A percentile compares a stretch with the other conserved stretches of the same genome.
These are phyloP conservation scores for Gonium pectorale DNA, from an alignment of 139 green algal genomes.

Conservation along the genomic window DNA sequence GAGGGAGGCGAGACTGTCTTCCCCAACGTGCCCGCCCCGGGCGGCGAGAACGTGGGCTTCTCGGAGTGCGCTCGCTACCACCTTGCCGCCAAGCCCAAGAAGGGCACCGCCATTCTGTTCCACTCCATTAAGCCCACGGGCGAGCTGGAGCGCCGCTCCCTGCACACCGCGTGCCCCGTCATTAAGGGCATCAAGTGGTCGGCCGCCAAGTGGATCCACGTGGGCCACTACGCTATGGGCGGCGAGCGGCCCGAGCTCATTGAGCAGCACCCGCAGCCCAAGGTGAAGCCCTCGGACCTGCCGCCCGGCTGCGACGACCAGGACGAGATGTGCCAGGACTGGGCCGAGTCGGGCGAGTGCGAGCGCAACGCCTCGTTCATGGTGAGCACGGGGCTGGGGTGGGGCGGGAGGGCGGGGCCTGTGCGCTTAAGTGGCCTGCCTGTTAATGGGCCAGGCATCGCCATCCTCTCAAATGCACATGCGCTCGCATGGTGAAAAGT, in stretches of 20 bases:
- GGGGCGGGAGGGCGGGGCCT: no score
- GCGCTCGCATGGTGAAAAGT: no score
- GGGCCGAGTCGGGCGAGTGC: slow-evolving; percentile 52
- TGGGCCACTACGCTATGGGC: slow-evolving; percentile 56
- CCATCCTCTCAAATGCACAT: no score
- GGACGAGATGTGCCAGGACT: slow-evolving; percentile 45
- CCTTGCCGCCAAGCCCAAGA: slow-evolving; percentile 66
- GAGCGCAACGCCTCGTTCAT: slow-evolving; percentile 52
- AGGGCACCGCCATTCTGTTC: slow-evolving; percentile 71
- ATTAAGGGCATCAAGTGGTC: slow-evolving; percentile 73
- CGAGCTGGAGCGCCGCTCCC: slow-evolving; percentile 56
- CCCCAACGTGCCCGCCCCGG: slow-evolving; percentile 68
- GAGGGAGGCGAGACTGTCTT: slow-evolving; percentile 64
- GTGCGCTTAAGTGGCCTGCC: no score
- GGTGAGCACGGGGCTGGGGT: no score
- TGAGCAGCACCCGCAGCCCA: slow-evolving; percentile 50
- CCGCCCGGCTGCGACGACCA: slow-evolving; percentile 36
- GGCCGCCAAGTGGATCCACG: slow-evolving; percentile 72
- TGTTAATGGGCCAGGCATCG: no score
- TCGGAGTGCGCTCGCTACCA: slow-evolving; percentile 61
- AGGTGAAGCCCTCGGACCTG: slow-evolving; percentile 8
- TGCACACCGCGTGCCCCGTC: slow-evolving; percentile 78
- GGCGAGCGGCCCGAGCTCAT: slow-evolving; percentile 28
- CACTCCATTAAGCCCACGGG: slow-evolving; percentile 70
- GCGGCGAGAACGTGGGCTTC: slow-evolving; percentile 57